Evolutionary conservation across 257 asterid species (phyloP).

Genomic region (Fraxinus cuspidata): DNA sequence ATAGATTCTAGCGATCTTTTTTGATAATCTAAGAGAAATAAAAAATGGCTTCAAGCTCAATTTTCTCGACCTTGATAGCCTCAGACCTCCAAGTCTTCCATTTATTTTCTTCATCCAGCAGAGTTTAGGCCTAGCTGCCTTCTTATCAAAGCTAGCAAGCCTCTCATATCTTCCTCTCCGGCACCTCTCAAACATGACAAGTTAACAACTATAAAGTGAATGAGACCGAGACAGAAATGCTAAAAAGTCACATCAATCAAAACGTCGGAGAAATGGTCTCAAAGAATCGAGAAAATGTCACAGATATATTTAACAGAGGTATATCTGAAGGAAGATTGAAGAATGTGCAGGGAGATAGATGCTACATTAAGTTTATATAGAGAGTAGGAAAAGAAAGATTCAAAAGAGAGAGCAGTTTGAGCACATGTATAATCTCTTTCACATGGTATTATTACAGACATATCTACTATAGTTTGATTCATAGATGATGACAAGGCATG

Average conservation of each 20-base stretch:
- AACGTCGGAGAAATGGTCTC: not conserved
- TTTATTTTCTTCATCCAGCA: constrained; percentile 38
- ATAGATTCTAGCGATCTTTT: constrained; percentile 37
- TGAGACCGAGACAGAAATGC: not conserved
- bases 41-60: constrained; percentile 47
- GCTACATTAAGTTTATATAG: constrained; percentile 17
- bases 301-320: not conserved
- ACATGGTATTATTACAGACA: constrained; percentile 19
- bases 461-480: constrained; percentile 8
- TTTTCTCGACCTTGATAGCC: constrained; percentile 35
- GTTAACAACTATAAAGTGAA: constrained; percentile 16
- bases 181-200: constrained; percentile 7
- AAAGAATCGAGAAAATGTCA: not conserved
- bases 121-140: constrained; percentile 25
- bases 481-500: constrained; percentile 35
- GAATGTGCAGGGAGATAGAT: not conserved
- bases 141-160: constrained; percentile 26
- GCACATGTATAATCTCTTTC: constrained; percentile 35
- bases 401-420: constrained; percentile 8
- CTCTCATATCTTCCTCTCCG: constrained; percentile 32
- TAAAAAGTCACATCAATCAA: not conserved
- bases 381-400: not conserved
- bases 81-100: constrained; percentile 41
- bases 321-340: no score
- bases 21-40: constrained; percentile 28